Percentiles rank a stretch among this genome's conserved stretches.
phyloP scores from a whole-genome alignment of 1,284 basidiomycete genomes.

The Leccinum subrobustum region DNA sequence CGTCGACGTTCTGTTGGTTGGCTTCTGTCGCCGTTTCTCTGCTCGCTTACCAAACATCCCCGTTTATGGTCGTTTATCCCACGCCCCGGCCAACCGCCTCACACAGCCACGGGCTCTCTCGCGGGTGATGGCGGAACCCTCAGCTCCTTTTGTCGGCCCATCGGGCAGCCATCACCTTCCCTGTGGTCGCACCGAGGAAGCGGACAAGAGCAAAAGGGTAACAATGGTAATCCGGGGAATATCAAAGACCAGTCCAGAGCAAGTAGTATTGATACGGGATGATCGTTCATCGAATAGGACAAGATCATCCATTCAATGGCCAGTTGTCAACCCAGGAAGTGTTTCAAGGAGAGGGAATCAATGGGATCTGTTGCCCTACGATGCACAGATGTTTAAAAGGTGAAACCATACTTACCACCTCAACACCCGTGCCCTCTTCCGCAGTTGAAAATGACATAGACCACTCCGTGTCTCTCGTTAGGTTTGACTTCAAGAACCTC shows the following conservation, averaged over 20 bases:
- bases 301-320: neutral
- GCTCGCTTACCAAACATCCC: slow-evolving; percentile 15
- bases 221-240: no score
- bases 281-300: no score
- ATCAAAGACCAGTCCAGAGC: neutral
- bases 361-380: neutral
- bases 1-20: slow-evolving; percentile 14
- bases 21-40: slow-evolving; percentile 9
- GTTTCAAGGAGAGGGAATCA: neutral
- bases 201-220: no score
- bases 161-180: no score
- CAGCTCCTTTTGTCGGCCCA: neutral
- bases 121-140: neutral
- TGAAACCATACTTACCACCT: neutral
- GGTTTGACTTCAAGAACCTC: neutral
- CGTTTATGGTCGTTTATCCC: slow-evolving; percentile 7
- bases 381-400: neutral
- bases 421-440: neutral
- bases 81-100: slow-evolving; percentile 13
- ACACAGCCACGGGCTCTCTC: neutral
- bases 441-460: neutral
- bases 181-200: no score
- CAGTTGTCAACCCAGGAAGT: neutral
- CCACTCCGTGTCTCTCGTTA: neutral
- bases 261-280: neutral